Conservation (phyloP, 768 basidiomycete species). For the Lactarius sp. region DNA sequence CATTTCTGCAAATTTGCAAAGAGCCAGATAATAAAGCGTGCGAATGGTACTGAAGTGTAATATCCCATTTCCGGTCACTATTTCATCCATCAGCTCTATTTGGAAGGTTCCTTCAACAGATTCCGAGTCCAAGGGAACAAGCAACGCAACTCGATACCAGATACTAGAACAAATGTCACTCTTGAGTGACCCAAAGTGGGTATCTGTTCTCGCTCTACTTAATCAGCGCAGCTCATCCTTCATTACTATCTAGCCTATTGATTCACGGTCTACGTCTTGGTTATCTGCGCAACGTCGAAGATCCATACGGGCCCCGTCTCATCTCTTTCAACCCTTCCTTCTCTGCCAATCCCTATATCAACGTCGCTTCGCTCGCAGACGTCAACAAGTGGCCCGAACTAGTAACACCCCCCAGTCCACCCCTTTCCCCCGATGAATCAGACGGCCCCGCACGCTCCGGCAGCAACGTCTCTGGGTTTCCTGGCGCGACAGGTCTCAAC, state of each 20-base stretch:
- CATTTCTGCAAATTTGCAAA: no score
- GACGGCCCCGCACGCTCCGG: constrained; percentile 36
- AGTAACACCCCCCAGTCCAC: constrained; percentile 60
- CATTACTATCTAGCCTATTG: constrained; percentile 45
- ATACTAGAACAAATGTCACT: constrained; percentile 19
- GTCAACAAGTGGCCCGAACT: constrained; percentile 82
- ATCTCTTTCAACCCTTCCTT: constrained; percentile 77
- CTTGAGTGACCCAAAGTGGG: constrained; percentile 25
- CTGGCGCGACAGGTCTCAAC: constrained; percentile 56
- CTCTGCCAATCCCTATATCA: constrained; percentile 76
- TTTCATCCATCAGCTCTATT: no score
- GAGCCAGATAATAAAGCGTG: no score
- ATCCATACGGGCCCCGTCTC: constrained; percentile 76
- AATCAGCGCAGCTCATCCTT: background rate
- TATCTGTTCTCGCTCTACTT: background rate
- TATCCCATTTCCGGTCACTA: no score
- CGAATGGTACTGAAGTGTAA: no score
- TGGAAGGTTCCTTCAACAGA: no score
- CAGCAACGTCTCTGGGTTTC: constrained; percentile 35
- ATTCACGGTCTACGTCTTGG: constrained; percentile 82
- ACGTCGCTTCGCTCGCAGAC: constrained; percentile 76
- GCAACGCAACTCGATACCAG: no score
- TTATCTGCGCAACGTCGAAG: constrained; percentile 85
- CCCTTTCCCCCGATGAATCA: constrained; percentile 65
- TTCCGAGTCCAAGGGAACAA: no score